These are phyloP conservation scores for Citrus cavaleriei DNA, from an alignment of 345 rosid species.

Conservation along the genomic window DNA sequence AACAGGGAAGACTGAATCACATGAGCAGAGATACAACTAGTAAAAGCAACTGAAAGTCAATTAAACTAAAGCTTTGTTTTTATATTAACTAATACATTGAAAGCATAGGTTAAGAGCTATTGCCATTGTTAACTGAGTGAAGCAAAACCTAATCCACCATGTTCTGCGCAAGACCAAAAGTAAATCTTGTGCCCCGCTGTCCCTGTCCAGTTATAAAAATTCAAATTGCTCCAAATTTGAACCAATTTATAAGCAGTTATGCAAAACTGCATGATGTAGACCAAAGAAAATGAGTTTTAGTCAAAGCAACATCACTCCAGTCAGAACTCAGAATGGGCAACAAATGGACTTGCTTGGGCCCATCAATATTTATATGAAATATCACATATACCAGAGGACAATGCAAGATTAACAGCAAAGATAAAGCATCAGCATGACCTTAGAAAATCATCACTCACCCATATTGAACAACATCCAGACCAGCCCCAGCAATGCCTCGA, in stretches of 20 bases:
- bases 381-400: neutral
- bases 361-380: neutral
- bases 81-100: neutral
- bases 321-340: neutral
- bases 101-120: neutral
- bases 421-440: neutral
- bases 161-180: neutral
- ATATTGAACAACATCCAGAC: conserved; percentile 77
- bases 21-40: neutral
- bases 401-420: neutral
- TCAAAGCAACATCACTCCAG: neutral
- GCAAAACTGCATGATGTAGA: neutral
- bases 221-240: neutral
- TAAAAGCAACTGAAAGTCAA: neutral
- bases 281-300: neutral
- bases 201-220: neutral
- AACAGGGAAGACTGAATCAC: neutral
- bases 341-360: neutral
- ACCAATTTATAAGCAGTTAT: neutral
- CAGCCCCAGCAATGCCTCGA: conserved; percentile 68
- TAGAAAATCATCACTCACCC: conserved; percentile 54
- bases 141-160: neutral
- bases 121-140: neutral
- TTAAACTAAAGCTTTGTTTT: neutral
- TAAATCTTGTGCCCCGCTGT: neutral